Base-by-base conservation (phyloP, 2,329 filamentous ascomycete genomes). In the Alternaria dauci region DNA sequence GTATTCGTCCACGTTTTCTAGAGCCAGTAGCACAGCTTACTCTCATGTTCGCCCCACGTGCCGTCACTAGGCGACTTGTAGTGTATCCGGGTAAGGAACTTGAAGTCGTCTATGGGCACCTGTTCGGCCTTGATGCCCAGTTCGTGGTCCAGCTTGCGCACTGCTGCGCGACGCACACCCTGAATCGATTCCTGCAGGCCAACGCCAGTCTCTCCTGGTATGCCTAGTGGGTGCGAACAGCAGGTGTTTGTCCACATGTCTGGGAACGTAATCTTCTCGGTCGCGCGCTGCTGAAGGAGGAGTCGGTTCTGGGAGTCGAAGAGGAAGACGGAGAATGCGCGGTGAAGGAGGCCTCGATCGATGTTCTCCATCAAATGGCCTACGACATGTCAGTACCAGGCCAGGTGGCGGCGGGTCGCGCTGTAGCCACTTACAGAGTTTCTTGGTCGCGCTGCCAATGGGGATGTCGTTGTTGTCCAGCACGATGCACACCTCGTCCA, bases 211-310 rank as follows among this genome's bases (percentile, higher is more conserved):
- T 99, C 95, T 67, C 91, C 90, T 8, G 95, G 91, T 68, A 97
- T 91, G 56, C 92, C 92, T 62, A 99, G 86, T 5, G 95, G 95
- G 81, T 99, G 95, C 39, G 95, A 99, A 85, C 95, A 99, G 86
- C 95, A 99, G 32, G 95, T 99, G 82, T 99, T 99, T 66, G 95
- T 99, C 95, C 95, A 99, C 90, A 97, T 94, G 78, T 97, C 93
- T n/a, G 95, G 94, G 82, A 99, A 99, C 7, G 95, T 99, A 77
- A 99, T 99, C 85, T 99, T 99, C 83, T 98, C 94, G 41, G 89
- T 84, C 28, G 95, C 95, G 69, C 95, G 91, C 84, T 98, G 95
- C 82, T 99, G 95, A 52, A 99, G 88, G 44, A 99, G 90, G 62
- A 98, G 85, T 72, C 93, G 91, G 80, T 97, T 96, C 78, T 95